These are phyloP conservation scores for Cladophialophora chaetospira DNA, from an alignment of 2,329 filamentous ascomycete genomes.

Conservation along the genomic window DNA sequence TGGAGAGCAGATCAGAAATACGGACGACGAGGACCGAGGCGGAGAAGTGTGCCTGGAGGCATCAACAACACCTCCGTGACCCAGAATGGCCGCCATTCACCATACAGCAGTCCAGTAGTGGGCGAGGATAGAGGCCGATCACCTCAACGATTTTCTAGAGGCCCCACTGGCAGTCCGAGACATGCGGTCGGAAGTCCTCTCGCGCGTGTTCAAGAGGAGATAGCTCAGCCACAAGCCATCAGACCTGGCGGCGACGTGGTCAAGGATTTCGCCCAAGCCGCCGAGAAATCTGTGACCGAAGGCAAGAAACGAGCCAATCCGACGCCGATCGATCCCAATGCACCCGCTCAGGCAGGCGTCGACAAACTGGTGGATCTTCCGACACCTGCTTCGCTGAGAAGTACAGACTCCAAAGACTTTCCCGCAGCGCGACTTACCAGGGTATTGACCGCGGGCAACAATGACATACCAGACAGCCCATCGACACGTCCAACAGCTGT, in stretches of 20 bases:
- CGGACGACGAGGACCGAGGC: slow-evolving; percentile 59
- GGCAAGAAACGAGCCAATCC: slow-evolving; percentile 40
- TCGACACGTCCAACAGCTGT: slow-evolving; percentile 37
- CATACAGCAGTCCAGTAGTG: slow-evolving; percentile 49
- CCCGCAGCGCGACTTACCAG: slow-evolving; percentile 28
- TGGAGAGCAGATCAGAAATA: slow-evolving; percentile 97
- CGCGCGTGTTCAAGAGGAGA: slow-evolving; percentile 51
- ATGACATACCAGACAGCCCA: slow-evolving; percentile 39
- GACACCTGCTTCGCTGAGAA: slow-evolving; percentile 31
- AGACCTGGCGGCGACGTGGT: slow-evolving; percentile 40
- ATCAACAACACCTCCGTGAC: slow-evolving; percentile 55
- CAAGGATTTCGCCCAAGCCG: slow-evolving; percentile 38
- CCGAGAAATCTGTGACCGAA: slow-evolving; percentile 33
- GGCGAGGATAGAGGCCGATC: slow-evolving; percentile 52
- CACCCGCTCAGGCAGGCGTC: slow-evolving; percentile 24
- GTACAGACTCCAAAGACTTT: slow-evolving; percentile 27
- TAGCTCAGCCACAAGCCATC: slow-evolving; percentile 37
- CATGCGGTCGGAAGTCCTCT: slow-evolving; percentile 49
- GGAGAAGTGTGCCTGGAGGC: slow-evolving; percentile 51
- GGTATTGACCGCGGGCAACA: slow-evolving; percentile 24
- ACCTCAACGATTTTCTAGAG: slow-evolving; percentile 50
- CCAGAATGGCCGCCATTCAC: slow-evolving; percentile 54
- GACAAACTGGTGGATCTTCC: slow-evolving; percentile 31
- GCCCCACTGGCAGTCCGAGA: slow-evolving; percentile 48
- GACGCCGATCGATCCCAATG: slow-evolving; percentile 37